phyloP scores from a whole-genome alignment of 192 early-diverging fungal genomes.

The Podochytrium sp. region DNA sequence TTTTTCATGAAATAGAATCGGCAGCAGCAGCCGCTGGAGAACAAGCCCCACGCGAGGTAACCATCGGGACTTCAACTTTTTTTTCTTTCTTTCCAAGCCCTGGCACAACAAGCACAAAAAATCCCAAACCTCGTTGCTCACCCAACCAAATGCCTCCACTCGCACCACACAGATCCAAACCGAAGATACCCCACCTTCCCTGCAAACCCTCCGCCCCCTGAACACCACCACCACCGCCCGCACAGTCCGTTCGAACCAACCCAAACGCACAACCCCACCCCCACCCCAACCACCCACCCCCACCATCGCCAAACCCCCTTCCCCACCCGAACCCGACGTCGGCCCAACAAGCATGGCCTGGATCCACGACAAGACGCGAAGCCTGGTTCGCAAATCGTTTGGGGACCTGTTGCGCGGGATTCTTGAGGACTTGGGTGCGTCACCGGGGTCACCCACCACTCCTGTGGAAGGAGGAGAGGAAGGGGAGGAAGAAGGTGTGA shows the following conservation, averaged over 20 bases:
- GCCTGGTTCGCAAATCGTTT: conserved; percentile 35
- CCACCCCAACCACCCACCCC: neutral
- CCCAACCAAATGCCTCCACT: too few relatives aligned
- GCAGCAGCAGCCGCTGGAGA: too few relatives aligned
- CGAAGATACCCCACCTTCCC: too few relatives aligned
- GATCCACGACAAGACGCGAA: conserved; percentile 34
- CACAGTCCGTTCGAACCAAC: neutral
- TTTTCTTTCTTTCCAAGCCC: too few relatives aligned
- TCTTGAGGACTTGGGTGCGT: conserved; percentile 6
- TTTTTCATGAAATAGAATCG: too few relatives aligned
- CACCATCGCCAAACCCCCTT: neutral
- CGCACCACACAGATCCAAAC: too few relatives aligned
- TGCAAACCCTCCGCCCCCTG: too few relatives aligned
- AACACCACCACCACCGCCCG: neutral
- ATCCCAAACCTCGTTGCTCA: too few relatives aligned
- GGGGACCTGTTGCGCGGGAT: conserved; percentile 32
- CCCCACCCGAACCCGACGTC: conserved; percentile 13
- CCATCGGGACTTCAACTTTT: too few relatives aligned
- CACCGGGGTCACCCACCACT: neutral
- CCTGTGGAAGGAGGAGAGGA: neutral
- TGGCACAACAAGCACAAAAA: too few relatives aligned
- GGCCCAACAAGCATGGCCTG: conserved; percentile 26
- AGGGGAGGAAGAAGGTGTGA: neutral
- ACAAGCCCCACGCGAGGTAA: too few relatives aligned
- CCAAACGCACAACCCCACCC: neutral